Base-by-base conservation (phyloP, 305 asterid species). In the Vinca major region DNA sequence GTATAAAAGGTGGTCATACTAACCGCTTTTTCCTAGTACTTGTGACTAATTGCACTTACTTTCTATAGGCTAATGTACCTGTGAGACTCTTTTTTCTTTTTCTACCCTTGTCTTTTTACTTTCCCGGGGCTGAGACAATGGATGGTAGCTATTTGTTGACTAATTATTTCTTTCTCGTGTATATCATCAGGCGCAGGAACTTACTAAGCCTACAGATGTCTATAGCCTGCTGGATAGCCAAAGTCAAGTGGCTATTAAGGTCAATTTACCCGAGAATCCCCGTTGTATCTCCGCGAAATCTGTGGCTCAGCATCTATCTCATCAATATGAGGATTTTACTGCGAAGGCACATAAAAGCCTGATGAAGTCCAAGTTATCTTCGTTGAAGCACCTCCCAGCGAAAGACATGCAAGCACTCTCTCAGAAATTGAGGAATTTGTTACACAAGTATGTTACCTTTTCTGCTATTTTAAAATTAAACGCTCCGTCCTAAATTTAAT, bases 131-230 rank as follows among this genome's bases (percentile, higher is more conserved):
- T 26, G 45, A 41, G 45, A 2, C 45, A 7, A 41, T 41, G 56
- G 12, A 9, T 55, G 3, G 33, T 3, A 39, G 2, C 17, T 17
- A 4, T 48, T 36, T 26, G 39, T 37, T 65, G 48, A n/a, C 64
- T 43, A n/a, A 13, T 66, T 40, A 16, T 63, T 16, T 26, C n/a
- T 16, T 75, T 39, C 9, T 58, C 16, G 13, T 64, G 75, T 67
- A n/a, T 77, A 52, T 73, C 56, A 67, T 73, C 81, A 92, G 98
- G 98, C 84, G 37, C 80, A 86, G 52, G 83, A 85, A 76, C 82
- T 78, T 75, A 77, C 87, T n/a, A 68, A 78, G 77, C 82, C 81
- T 33, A 63, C 77, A 52, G 81, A 90, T 79, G 81, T 86, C 26
- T 88, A 85, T 76, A 51, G 76, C 55, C 69, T 87, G 69, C 73